Evolutionary conservation across 768 basidiomycete species (phyloP).

Genomic region (Gautieria morchelliformis): DNA sequence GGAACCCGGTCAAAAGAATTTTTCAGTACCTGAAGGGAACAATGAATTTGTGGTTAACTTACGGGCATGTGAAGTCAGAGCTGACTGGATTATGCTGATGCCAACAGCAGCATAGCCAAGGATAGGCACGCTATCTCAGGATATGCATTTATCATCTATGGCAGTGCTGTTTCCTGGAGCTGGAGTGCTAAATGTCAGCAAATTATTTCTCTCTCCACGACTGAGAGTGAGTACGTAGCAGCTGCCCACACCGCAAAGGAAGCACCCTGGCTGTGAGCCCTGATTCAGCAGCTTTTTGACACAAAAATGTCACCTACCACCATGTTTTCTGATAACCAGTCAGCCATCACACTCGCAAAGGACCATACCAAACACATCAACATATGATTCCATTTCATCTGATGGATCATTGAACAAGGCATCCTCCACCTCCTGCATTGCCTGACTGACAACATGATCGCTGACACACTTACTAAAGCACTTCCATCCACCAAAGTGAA

Average conservation of each 20-base stretch:
- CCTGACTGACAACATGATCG: slow-evolving; percentile 21
- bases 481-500: slow-evolving; percentile 14
- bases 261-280: slow-evolving; percentile 15
- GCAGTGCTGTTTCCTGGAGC: slow-evolving; percentile 23
- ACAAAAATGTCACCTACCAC: no score
- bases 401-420: slow-evolving; percentile 19
- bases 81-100: slow-evolving; percentile 13
- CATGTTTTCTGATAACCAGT: no score
- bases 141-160: slow-evolving; percentile 24
- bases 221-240: slow-evolving; percentile 39
- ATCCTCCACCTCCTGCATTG: slow-evolving; percentile 17
- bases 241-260: no score
- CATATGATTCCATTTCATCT: slow-evolving; percentile 28
- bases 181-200: slow-evolving; percentile 28
- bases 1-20: slow-evolving; percentile 4
- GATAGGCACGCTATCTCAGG: slow-evolving; percentile 26
- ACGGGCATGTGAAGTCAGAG: not conserved
- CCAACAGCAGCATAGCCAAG: slow-evolving; percentile 18
- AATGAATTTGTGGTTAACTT: slow-evolving; percentile 7
- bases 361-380: slow-evolving; percentile 31
- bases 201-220: slow-evolving; percentile 25
- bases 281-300: slow-evolving; percentile 12
- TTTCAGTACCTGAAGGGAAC: slow-evolving; percentile 11
- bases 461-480: slow-evolving; percentile 27
- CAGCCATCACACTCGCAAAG: slow-evolving; percentile 15